A percentile compares a stretch with the other conserved stretches of the same genome.
Evolutionary conservation across 768 basidiomycete species (phyloP).

Genomic region (Lepiota venenata): DNA sequence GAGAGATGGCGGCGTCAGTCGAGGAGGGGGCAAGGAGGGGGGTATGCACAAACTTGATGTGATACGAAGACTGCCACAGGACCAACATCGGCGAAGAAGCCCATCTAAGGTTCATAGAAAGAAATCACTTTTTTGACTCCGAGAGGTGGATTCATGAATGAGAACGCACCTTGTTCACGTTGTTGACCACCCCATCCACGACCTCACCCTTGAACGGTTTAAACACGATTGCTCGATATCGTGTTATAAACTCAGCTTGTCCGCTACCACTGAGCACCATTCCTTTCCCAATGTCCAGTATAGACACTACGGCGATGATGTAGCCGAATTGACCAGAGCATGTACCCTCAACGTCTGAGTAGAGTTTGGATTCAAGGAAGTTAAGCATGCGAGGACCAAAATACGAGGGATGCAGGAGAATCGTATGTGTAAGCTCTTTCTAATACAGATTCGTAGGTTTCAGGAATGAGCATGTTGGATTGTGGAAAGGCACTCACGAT

Average conservation of each 20-base stretch:
- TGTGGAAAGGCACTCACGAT: slow-evolving; percentile 46
- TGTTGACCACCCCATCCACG: slow-evolving; percentile 93
- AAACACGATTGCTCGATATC: slow-evolving; percentile 96
- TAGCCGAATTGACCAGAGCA: slow-evolving; percentile 95
- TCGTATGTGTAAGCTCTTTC: slow-evolving; percentile 98
- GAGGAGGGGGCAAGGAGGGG: neutral
- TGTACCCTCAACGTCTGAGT: slow-evolving; percentile 95
- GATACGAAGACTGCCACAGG: slow-evolving; percentile 94
- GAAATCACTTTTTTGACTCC: neutral
- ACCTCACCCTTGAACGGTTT: slow-evolving; percentile 99
- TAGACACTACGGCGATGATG: slow-evolving; percentile 89
- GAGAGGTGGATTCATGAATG: neutral
- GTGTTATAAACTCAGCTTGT: slow-evolving; percentile 93
- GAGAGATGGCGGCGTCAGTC: slow-evolving; percentile 1
- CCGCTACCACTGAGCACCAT: slow-evolving; percentile 90
- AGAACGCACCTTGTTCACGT: slow-evolving; percentile 86
- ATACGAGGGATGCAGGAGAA: slow-evolving; percentile 96
- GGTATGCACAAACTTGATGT: slow-evolving; percentile 65
- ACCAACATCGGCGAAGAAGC: slow-evolving; percentile 96
- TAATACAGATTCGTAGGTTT: slow-evolving; percentile 27
- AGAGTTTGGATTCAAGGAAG: slow-evolving; percentile 90
- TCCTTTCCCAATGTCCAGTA: slow-evolving; percentile 89
- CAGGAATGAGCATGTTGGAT: neutral
- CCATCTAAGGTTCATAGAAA: slow-evolving; percentile 63
- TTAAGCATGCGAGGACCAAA: slow-evolving; percentile 95